Evolutionary conservation across 257 asterid species (phyloP), one percentile per base, ranked within the genome.

Genomic region (Forsythia viridissima): DNA sequence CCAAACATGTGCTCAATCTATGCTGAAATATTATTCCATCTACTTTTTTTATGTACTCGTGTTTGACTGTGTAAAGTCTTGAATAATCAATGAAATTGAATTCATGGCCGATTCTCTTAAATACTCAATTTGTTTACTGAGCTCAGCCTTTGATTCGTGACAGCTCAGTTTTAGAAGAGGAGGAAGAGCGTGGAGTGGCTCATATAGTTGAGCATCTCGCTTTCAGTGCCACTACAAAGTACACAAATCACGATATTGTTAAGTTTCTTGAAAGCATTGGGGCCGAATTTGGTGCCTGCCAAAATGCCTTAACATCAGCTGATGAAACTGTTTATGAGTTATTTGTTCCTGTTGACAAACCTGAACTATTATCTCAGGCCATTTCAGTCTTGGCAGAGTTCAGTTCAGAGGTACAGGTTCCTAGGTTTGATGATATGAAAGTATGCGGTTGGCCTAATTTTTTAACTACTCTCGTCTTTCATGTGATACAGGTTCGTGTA

Each of bases 131-230:
- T 71, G 78, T 77, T 80, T 83, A 75, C 76, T 80, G 73, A 87
- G 83, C 84, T 79, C 76, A 75, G 81, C 75, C 63, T 73, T 86
- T 84, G 85, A 81, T 85, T 84, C 57, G 74, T 88, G 90, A 86
- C 98, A 94, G 98, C 88, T 94, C 98, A 88, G 97, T 92, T 87
- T 88, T 94, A 79, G 98, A 94, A 84, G 98, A 94, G 86, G 97
- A 94, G 81, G 97, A 91, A 68, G 98, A 94, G 88, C 97, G 98
- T 75, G 98, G 97, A 81, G 97, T 94, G 80, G 98, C 97, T 88
- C 98, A 94, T 82, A 88, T 94, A 80, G 89, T 92, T 81, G 98
- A 94, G 96, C 98, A 94, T 88, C 92, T 94, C 73, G 97, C 97
- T 76, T 94, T 94, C 84, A 94, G 98, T 87, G 97, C 97, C 77